phyloP scores from a whole-genome alignment of 2,329 filamentous ascomycete genomes.

The Trichoderma sp. region DNA sequence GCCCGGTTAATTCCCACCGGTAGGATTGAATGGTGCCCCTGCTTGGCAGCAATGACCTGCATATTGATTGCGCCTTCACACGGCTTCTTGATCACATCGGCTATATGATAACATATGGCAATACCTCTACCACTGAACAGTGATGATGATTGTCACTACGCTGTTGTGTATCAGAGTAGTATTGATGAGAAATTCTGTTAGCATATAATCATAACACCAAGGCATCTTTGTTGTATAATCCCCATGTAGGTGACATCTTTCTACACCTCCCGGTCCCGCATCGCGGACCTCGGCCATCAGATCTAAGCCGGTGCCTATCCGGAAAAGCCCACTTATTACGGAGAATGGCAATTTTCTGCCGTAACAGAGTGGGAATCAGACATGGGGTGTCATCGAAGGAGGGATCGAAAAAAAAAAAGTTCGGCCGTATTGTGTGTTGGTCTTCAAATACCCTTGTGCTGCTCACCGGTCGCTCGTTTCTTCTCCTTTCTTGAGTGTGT shows the following conservation, averaged over 20 bases:
- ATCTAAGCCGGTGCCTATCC: constrained; percentile 4
- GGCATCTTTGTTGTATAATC: neutral
- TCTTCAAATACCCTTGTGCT: constrained; percentile 3
- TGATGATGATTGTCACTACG: neutral
- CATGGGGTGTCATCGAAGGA: neutral
- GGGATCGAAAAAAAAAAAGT: neutral
- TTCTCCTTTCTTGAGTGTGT: neutral
- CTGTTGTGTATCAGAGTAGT: neutral
- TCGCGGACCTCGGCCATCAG: constrained; percentile 6
- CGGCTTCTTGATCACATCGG: neutral
- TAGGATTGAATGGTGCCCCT: neutral
- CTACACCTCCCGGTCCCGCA: neutral
- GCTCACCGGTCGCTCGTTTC: neutral
- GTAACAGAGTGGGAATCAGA: neutral
- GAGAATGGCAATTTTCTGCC: constrained; percentile 4
- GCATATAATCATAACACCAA: neutral
- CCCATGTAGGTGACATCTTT: neutral
- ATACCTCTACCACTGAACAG: neutral
- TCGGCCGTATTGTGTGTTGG: neutral
- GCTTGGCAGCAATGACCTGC: neutral
- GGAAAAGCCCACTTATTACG: constrained; percentile 1
- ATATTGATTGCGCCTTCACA: neutral
- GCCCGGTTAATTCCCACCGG: constrained; percentile 11
- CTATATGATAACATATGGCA: neutral
- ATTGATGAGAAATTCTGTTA: neutral